Evolutionary conservation across 208 protist genomes (phyloP), one percentile per base, ranked within the genome.

Genomic region (Crithidia expoeki): DNA sequence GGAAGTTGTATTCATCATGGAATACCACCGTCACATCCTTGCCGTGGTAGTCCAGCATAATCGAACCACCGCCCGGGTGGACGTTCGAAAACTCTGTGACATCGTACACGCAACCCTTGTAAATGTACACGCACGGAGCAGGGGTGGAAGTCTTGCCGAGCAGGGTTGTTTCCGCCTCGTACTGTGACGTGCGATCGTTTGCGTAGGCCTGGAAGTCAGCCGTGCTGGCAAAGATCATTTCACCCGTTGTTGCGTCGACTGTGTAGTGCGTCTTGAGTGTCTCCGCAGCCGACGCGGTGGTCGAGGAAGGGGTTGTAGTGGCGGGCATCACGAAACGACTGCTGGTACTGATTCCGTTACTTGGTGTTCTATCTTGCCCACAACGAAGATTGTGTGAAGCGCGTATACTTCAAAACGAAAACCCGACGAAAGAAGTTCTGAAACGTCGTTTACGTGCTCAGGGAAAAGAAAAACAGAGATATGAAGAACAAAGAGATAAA

Each of bases 51-150:
- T 80, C 62, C 28, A 80, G 50, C 46, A 95, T 87, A 38, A 89
- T 79, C 5, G 55, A 46, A 0, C 28, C 58, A 36, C 94, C 94
- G 53, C 94, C 89, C 7, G 94, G 90, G 70, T 97, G 92, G 2
- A 42, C 75, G 23, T 64, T 70, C 27, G 86, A 69, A 55, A 97
- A 94, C 33, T 94, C 79, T 9, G 90, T 89, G 4, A 91, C 79
- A 64, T 96, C 85, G 78, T 94, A 96, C 10, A 97, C 86, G 28
- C 34, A 52, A 21, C 70, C 68, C 63, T 80, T 84, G 77, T 90
- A 93, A 21, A 85, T 46, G 70, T 74, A 78, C 58, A 74, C 46
- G 63, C 74, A 84, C 19, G 79, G 78, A 19, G 53, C 38, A 1
- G 66, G 68, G 0, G 25, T 27, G 23, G 46, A 52, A 0, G 40